Evolutionary conservation across 345 rosid species (phyloP).

Genomic region (Acer yangbiense): DNA sequence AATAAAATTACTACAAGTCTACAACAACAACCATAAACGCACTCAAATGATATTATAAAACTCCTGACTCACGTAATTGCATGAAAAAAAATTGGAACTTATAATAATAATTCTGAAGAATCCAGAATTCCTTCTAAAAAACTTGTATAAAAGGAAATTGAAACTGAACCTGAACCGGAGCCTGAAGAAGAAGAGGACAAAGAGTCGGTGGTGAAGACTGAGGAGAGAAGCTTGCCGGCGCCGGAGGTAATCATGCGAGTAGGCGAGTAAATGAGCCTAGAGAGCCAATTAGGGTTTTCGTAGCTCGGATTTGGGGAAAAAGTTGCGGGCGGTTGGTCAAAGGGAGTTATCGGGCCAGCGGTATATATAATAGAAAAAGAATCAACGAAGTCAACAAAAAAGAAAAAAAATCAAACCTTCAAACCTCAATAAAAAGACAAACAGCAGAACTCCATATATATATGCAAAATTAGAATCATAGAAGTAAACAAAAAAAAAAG

Average conservation of each 20-base stretch:
- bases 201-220: constrained; percentile 66
- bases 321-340: constrained; percentile 49
- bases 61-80: background rate
- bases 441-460: too few relatives aligned
- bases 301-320: constrained; percentile 27
- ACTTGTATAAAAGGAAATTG: background rate
- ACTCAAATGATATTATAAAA: background rate
- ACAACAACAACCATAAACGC: too few relatives aligned
- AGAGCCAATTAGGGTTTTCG: constrained; percentile 86
- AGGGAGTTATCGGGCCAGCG: constrained; percentile 50
- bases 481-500: too few relatives aligned
- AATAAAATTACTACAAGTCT: background rate
- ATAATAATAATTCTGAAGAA: background rate
- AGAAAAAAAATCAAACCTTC: too few relatives aligned
- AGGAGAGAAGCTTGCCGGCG: constrained; percentile 65
- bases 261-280: constrained; percentile 68
- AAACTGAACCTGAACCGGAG: constrained; percentile 53
- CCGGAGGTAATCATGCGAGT: constrained; percentile 78
- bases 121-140: background rate
- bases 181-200: constrained; percentile 54
- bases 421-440: too few relatives aligned
- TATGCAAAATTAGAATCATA: too few relatives aligned
- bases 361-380: too few relatives aligned
- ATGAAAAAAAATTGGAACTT: background rate
- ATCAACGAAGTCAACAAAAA: too few relatives aligned